Percentiles rank a stretch among this genome's conserved stretches.
Evolutionary conservation across 73 alveolate genomes (phyloP).

Genomic region (Symbiodinium pilosum): DNA sequence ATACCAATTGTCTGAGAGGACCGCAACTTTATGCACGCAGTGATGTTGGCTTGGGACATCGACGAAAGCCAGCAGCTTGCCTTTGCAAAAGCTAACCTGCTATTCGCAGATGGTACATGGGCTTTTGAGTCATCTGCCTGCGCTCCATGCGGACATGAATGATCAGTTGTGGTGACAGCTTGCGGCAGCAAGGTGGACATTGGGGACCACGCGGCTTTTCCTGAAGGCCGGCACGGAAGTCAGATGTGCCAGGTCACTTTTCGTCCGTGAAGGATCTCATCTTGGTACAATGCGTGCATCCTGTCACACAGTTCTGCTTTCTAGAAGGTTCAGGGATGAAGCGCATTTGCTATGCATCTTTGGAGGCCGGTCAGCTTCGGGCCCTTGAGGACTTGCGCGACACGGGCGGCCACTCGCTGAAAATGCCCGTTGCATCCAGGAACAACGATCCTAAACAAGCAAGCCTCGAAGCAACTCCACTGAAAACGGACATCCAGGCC

Average conservation of each 20-base stretch:
- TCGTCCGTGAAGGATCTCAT: no score
- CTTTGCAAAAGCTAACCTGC: no score
- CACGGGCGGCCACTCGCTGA: constrained; percentile 93
- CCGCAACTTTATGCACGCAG: constrained; percentile 92
- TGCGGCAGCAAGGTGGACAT: constrained; percentile 48
- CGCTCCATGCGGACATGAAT: no score
- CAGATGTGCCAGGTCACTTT: no score
- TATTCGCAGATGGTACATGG: no score
- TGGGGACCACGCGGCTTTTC: constrained; percentile 76
- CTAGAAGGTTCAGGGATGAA: no score
- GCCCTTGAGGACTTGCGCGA: constrained; percentile 88
- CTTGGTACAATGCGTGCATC: no score
- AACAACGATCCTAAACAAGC: neutral
- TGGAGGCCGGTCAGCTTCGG: constrained; percentile 81
- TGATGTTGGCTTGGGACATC: constrained; percentile 93
- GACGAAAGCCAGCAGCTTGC: constrained; percentile 23
- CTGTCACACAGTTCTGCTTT: no score
- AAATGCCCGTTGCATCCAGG: neutral
- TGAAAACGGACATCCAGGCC: neutral
- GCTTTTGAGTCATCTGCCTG: no score
- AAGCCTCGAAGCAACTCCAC: neutral
- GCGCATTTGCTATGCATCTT: neutral
- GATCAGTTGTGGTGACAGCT: no score
- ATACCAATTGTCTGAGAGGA: no score
- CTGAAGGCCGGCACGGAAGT: constrained; percentile 78